Evolutionary conservation across 2,329 filamentous ascomycete species (phyloP), one percentile per base, ranked within the genome.

Genomic region (Cladosporium sp.): DNA sequence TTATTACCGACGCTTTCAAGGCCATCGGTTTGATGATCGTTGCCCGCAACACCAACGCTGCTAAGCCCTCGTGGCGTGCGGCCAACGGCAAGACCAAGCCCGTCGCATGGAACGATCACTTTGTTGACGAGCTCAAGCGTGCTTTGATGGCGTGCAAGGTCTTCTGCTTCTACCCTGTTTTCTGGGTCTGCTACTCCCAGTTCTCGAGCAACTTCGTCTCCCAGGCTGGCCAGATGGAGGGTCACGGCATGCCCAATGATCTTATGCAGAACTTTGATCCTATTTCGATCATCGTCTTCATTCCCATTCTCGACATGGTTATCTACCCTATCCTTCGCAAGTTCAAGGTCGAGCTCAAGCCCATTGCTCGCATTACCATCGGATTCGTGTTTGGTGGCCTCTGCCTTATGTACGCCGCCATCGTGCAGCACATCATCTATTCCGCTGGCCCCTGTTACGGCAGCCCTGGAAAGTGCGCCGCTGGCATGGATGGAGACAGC

Each of bases 51-150:
- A 78, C 79, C 74, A 70, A 90, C 56, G 86, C 84, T 0, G 78
- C 87, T 59, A 90, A 89, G 75, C 86, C 86, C 2, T 83, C 81
- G 5, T 86, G 83, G 77, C 84, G 86, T 59, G 78, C 77, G 17
- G 82, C 78, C 60, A 74, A 82, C 61, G 75, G 78, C 56, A 76
- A 70, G 63, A 70, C 69, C 15, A 70, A 73, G 59, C 68, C 73
- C 4, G 72, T 84, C 20, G 75, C 79, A 0, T 90, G 88, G 86
- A 82, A 88, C 57, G 86, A 90, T 66, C 79, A 82, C 65, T 91
- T 90, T 65, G 77, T 91, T 50, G 86, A 89, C 2, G 88, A 91
- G 69, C 76, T 91, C 54, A 88, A 87, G 75, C 84, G 86, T 40
- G 82, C 82, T 2, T 70, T 86, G 12, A 68, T 78, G 69, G 88